Conservation (phyloP, 805 yeast species). For the Grigorovia yakushimaensis region DNA sequence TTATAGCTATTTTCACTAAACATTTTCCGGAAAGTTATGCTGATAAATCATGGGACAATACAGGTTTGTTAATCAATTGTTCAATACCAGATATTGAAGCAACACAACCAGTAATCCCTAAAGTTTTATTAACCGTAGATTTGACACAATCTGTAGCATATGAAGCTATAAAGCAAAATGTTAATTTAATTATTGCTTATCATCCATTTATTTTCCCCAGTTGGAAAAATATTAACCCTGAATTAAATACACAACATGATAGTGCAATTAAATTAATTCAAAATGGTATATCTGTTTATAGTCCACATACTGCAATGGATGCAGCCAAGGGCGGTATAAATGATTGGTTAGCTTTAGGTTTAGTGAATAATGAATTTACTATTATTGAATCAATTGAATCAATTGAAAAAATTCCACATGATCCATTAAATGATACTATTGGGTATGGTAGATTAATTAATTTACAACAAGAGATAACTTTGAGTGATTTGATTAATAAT, state of each 20-base stretch:
- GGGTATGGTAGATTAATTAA: slow-evolving; percentile 77
- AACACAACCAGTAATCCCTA: slow-evolving; percentile 11
- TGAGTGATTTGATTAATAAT: slow-evolving; percentile 37
- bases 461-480: slow-evolving; percentile 34
- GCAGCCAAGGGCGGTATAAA: slow-evolving; percentile 90
- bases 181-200: slow-evolving; percentile 68
- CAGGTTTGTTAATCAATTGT: slow-evolving; percentile 79
- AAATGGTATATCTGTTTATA: slow-evolving; percentile 77
- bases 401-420: slow-evolving; percentile 21
- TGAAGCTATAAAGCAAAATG: slow-evolving; percentile 57
- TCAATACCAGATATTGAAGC: slow-evolving; percentile 24
- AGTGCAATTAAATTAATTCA: slow-evolving; percentile 65
- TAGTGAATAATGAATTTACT: slow-evolving; percentile 27
- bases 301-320: slow-evolving; percentile 95
- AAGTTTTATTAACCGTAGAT: slow-evolving; percentile 67
- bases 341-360: slow-evolving; percentile 73
- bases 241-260: slow-evolving; percentile 65
- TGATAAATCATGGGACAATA: slow-evolving; percentile 89
- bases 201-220: slow-evolving; percentile 93
- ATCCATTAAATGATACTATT: slow-evolving; percentile 27
- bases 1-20: slow-evolving; percentile 50
- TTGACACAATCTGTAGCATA: slow-evolving; percentile 73
- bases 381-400: slow-evolving; percentile 12
- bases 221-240: slow-evolving; percentile 58
- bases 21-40: slow-evolving; percentile 77